These are phyloP conservation scores for Claviceps arundinis DNA, from an alignment of 2,329 filamentous ascomycete species.

Conservation along the genomic window DNA sequence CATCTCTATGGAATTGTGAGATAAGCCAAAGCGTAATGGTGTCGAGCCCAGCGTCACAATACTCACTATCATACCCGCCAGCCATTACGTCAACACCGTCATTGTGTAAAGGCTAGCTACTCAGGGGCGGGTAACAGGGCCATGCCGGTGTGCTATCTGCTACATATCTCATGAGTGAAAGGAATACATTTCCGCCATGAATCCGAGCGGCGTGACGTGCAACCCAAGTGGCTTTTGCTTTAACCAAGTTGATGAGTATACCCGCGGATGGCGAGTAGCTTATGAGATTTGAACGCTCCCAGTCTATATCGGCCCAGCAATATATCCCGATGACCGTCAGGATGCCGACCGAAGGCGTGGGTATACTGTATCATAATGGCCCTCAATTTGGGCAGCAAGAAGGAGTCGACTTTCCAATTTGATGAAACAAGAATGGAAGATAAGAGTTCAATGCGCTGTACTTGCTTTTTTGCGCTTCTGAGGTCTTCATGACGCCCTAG, in stretches of 20 bases:
- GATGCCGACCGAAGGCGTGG: too few species aligned
- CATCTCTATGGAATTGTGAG: not conserved
- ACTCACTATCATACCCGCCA: not conserved
- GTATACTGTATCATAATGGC: too few species aligned
- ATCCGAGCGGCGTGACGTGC: not conserved
- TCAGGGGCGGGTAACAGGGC: not conserved
- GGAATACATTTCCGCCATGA: not conserved
- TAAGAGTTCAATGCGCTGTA: too few species aligned
- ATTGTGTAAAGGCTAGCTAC: not conserved
- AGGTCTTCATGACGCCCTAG: too few species aligned
- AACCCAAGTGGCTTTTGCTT: too few species aligned
- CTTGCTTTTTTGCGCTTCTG: too few species aligned
- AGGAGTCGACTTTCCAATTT: too few species aligned
- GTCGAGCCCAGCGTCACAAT: not conserved
- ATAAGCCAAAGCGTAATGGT: not conserved
- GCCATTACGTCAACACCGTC: slow-evolving; percentile 4
- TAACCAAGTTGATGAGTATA: not conserved
- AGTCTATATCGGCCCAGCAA: too few species aligned
- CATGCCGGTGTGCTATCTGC: not conserved
- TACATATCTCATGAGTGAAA: not conserved
- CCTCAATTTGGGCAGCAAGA: too few species aligned
- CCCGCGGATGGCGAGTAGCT: not conserved
- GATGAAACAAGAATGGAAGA: too few species aligned
- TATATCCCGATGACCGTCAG: too few species aligned
- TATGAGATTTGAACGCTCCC: not conserved